Base-by-base conservation (phyloP, 2,329 filamentous ascomycete genomes). In the Fusarium sterilihyphosum region DNA sequence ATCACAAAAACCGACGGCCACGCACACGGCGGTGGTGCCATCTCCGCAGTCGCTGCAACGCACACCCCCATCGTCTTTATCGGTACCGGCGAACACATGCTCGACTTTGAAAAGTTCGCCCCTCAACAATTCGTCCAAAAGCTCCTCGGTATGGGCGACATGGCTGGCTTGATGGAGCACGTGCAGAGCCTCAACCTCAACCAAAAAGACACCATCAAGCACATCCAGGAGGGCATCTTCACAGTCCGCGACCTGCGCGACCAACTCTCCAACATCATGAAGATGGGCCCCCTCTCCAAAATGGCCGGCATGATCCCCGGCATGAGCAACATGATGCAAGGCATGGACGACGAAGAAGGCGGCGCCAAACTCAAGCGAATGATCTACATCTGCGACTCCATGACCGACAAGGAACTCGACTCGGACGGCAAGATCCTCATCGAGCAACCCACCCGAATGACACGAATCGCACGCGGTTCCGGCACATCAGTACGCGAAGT, bases 231-330 rank as follows among this genome's bases (percentile, higher is more conserved):
- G 80, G 96, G 96, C 64, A 95, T 98, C 73, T 99, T 98, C 83
- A 98, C 96, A 0, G 90, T 99, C 40, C 93, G 96, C 63, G 96
- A 99, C 82, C 88, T 99, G 76, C 91, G 96, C 26, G 96, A 99
- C 81, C 97, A 99, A 81, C 91, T 99, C 18, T 93, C 93, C 67
- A 98, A 98, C 80, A 98, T 99, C 80, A 98, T 98, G 95, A 99
- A 99, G 86, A 98, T 99, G 96, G 96, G 96, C 0, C 96, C 96
- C 0, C 85, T 99, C 3, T 97, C 94, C 24, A 98, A 99, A 82
- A 97, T 99, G 90, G 97, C 96, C 0, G 95, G 95, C 78, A 99
- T 99, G 96, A 98, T 99, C 73, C 96, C 96, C 0, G 96, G 96
- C 35, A 92, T 99, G 83, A 93, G 93, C 76, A 93, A 93, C 80